These are phyloP conservation scores for Ceratobasidium sp. DNA, from an alignment of 1,284 basidiomycete species.

Conservation along the genomic window DNA sequence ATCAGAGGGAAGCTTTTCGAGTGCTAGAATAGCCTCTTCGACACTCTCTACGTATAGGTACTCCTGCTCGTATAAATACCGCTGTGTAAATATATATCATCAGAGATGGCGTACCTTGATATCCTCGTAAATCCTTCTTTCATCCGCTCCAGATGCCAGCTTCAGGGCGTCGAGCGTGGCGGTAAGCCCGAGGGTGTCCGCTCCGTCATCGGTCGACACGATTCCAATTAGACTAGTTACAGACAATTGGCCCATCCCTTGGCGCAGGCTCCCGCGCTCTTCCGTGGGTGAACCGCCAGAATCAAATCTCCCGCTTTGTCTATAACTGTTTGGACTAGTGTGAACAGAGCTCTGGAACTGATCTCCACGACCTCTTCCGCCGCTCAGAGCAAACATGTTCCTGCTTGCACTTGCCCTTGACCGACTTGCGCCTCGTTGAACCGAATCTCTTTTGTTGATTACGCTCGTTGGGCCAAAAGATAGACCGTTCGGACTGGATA, in stretches of 20 bases:
- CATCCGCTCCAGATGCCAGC: conserved; percentile 73
- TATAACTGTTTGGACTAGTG: conserved; percentile 56
- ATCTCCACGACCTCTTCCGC: conserved; percentile 59
- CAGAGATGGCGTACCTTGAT: conserved; percentile 53
- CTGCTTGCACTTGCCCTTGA: conserved; percentile 78
- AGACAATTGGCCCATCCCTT: conserved; percentile 72
- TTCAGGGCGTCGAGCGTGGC: conserved; percentile 46
- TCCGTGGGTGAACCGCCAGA: conserved; percentile 50
- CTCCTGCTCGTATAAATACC: conserved; percentile 51
- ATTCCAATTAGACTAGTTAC: conserved; percentile 63
- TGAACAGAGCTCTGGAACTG: no score
- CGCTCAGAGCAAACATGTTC: conserved; percentile 87
- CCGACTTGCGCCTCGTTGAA: conserved; percentile 65
- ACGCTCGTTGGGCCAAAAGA: conserved; percentile 82
- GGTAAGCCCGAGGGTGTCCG: no score
- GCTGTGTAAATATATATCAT: not conserved
- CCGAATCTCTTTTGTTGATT: conserved; percentile 68
- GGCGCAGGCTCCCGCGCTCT: conserved; percentile 66
- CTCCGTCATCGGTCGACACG: no score
- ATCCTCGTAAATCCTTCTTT: conserved; percentile 82
- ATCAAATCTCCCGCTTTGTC: conserved; percentile 59
- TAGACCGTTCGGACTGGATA: conserved; percentile 66
- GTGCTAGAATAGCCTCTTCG: conserved; percentile 86
- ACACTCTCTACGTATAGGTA: conserved; percentile 79
- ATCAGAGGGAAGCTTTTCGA: conserved; percentile 70